Evolutionary conservation across 1,139 yeast species (phyloP), one percentile per base, ranked within the genome.

Genomic region (Geotrichum bryndzae): DNA sequence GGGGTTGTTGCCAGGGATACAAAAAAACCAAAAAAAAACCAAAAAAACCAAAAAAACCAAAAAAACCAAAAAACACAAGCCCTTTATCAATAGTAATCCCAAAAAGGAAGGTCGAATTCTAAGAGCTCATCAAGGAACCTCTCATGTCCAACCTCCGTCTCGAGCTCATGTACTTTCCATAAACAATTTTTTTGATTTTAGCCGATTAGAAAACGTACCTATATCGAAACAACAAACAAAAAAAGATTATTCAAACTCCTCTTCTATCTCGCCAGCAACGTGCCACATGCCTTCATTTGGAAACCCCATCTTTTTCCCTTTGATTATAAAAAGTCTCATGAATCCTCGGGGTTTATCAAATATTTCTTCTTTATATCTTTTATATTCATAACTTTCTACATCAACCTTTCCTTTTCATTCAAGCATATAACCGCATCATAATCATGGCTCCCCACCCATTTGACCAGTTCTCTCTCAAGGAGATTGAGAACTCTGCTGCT

Each of bases 391-490:
- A 41, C 46, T 13, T 6, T 54, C 31, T 27, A 27, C 6, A 23
- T 29, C 18, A 18, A 22, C 27, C 23, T 22, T 22, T 10, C 10
- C n/a, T 29, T 18, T 29, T 3, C 57, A 45, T 46, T 18, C 13
- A n/a, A 27, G 13, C 46, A 29, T 31, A 29, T 22, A 4, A 53
- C 23, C 13, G 13, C 46, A 53, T 41, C 25, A 41, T 35, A n/a
- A 58, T 48, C 53, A 68, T 64, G 70, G 61, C 67, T 62, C 73
- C 81, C 53, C 94, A 76, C 54, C 79, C 79, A 64, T 86, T 88
- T 69, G 94, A 87, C 72, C 82, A 88, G 62, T 85, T 86, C 67
- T 79, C 83, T 59, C 88, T 84, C 65, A 80, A 75, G 62, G 96
- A 89, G 78, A 77, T 88, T 70, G 80, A 82, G 72, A 75, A 79